Base-by-base conservation (phyloP, 2,329 filamentous ascomycete genomes). In the Bipolaris gigantea region DNA sequence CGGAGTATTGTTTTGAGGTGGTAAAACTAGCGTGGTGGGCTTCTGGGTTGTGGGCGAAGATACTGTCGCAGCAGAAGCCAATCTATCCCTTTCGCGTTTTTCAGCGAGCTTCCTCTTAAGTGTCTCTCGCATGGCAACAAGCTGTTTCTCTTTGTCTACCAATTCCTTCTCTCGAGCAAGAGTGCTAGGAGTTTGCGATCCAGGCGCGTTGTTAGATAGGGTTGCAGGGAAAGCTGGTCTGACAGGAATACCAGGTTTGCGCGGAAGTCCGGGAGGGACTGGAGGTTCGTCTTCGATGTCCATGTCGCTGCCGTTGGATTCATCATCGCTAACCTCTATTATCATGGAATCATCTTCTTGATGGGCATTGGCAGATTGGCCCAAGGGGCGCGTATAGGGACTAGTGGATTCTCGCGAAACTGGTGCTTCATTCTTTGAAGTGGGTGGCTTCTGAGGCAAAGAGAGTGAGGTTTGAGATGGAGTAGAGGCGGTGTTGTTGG, bases 281-380 rank as follows among this genome's bases (percentile, higher is more conserved):
- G 79, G 80, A 42, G 81, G 84, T 23, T 84, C 84, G 48, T 76
- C 75, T 32, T 77, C 75, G 21, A 88, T 79, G 32, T 89, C 87
- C 85, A 88, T 89, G 52, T 86, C 85, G 42, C 86, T 80, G 6
- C 78, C 80, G 21, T 80, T 83, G 25, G 70, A 78, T 53, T 88
- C 85, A 60, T 87, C 85, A 25, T 96, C 92, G 68, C 90, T 96
- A 35, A 95, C 87, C 60, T 95, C 85, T 62, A 96, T 96, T 35
- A 96, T 83, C 48, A 96, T 83, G 2, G 82, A 82, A 45, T 85
- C 81, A 18, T 87, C 80, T 47, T 85, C 80, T 21, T 87, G 80
- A 47, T 82, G 77, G 44, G 68, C 60, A 41, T 70, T 61, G 21
- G 80, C 79, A 42, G 78, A 79, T 40, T 86, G 83, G 11, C 83